Conservation (phyloP, 345 rosid species). For the Schrenkiella parvula region DNA sequence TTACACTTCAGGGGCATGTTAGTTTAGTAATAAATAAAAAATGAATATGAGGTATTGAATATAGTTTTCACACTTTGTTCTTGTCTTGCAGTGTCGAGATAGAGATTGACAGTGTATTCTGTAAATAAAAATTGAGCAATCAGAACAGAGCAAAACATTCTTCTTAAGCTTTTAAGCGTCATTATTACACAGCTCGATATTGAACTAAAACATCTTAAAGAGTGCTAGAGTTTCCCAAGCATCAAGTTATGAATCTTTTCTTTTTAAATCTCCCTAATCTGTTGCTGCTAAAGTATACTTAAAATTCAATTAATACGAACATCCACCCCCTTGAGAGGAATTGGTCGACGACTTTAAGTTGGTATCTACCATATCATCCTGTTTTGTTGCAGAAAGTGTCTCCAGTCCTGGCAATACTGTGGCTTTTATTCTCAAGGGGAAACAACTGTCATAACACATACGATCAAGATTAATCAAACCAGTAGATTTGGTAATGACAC, state of each 20-base stretch:
- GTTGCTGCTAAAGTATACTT: conserved; percentile 3
- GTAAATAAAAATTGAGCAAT: background rate
- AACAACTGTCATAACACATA: conserved; percentile 3
- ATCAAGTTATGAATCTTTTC: conserved; percentile 8
- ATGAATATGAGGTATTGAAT: background rate
- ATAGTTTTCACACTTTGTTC: background rate
- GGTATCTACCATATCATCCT: conserved; percentile 96
- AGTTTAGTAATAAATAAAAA: background rate
- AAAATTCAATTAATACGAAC: conserved; percentile 53
- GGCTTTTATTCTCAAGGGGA: background rate
- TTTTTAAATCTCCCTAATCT: conserved; percentile 2
- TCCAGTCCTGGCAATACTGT: conserved; percentile 96
- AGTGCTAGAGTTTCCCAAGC: background rate
- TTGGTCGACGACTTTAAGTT: conserved; percentile 70
- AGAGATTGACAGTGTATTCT: background rate
- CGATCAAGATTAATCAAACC: background rate
- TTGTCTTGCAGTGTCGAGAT: background rate
- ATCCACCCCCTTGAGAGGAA: conserved; percentile 82
- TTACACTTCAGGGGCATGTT: background rate
- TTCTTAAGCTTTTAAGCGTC: conserved; percentile 2
- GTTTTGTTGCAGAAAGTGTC: conserved; percentile 74
- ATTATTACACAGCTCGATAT: conserved; percentile 20
- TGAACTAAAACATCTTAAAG: background rate
- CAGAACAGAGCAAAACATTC: conserved; percentile 9
- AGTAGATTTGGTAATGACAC: background rate